Conservation (phyloP, 768 basidiomycete genomes). For the Lentinula aciculospora region DNA sequence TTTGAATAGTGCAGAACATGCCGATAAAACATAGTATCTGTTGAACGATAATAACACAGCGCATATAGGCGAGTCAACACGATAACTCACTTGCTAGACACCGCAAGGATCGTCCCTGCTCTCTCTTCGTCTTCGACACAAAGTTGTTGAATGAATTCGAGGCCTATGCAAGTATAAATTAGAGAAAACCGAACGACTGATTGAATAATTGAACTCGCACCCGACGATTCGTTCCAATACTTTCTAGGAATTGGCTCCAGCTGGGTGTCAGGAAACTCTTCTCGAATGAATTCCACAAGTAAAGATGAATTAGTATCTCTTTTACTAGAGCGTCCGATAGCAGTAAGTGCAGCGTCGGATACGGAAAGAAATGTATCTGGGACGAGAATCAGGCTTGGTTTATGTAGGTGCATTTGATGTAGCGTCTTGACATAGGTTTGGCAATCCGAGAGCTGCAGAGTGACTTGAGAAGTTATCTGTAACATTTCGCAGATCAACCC, state of each 20-base stretch:
- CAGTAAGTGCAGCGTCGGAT: slow-evolving; percentile 40
- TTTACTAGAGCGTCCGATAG: slow-evolving; percentile 28
- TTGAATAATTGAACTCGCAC: slow-evolving; percentile 29
- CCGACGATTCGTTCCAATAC: slow-evolving; percentile 83
- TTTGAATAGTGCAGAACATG: slow-evolving; percentile 83
- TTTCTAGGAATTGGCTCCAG: slow-evolving; percentile 69
- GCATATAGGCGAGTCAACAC: slow-evolving; percentile 20
- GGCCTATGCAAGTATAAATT: slow-evolving; percentile 36
- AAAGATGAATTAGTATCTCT: slow-evolving; percentile 45
- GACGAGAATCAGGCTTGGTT: slow-evolving; percentile 65
- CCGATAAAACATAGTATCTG: slow-evolving; percentile 88
- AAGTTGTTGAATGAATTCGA: slow-evolving; percentile 74
- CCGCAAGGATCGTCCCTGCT: slow-evolving; percentile 72
- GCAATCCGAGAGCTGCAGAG: slow-evolving; percentile 68
- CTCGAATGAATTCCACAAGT: slow-evolving; percentile 65
- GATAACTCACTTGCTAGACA: slow-evolving; percentile 64
- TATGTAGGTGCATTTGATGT: slow-evolving; percentile 78
- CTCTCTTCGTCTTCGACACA: slow-evolving; percentile 79
- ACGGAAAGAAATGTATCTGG: slow-evolving; percentile 76
- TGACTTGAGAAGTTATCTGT: neutral
- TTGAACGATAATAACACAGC: neutral
- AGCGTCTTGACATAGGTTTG: slow-evolving; percentile 87
- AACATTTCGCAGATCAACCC: slow-evolving; percentile 2
- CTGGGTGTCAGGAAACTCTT: slow-evolving; percentile 65
- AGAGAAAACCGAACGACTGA: neutral